phyloP scores from a whole-genome alignment of 2,329 filamentous ascomycete genomes.

The Hypoxylon sp. region DNA sequence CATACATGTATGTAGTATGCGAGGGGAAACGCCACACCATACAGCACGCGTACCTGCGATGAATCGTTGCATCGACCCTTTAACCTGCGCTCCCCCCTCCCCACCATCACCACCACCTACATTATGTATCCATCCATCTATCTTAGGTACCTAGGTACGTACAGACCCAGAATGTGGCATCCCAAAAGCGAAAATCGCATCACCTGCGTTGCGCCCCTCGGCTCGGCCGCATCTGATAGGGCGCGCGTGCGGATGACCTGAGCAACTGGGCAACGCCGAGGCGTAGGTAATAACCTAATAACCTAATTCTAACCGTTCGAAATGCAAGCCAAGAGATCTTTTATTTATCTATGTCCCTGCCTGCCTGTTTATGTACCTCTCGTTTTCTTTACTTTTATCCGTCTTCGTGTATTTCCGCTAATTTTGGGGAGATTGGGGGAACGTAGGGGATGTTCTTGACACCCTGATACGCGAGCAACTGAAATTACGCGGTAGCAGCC shows the following conservation, averaged over 20 bases:
- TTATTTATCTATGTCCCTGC: too few relatives aligned
- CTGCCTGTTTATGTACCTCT: too few relatives aligned
- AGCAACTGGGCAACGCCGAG: neutral
- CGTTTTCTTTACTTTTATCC: neutral
- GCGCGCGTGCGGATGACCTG: slow-evolving; percentile 19
- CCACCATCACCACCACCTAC: neutral
- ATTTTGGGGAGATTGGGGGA: neutral
- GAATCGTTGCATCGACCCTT: neutral
- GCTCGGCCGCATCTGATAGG: slow-evolving; percentile 28
- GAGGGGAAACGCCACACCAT: neutral
- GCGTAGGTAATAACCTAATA: slow-evolving; percentile 8
- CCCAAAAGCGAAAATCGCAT: slow-evolving; percentile 15
- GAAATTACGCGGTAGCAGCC: slow-evolving; percentile 8
- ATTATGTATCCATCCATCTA: too few relatives aligned
- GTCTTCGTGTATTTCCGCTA: neutral
- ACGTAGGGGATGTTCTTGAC: too few relatives aligned
- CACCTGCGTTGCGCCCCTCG: slow-evolving; percentile 15
- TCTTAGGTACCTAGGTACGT: too few relatives aligned
- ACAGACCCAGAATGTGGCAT: neutral
- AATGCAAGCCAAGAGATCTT: slow-evolving; percentile 30
- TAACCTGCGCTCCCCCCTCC: neutral
- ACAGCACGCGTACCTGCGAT: slow-evolving; percentile 1
- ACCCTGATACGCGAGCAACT: neutral
- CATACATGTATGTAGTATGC: neutral
- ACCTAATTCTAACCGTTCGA: slow-evolving; percentile 29